Conservation (phyloP, 345 rosid species). For the Orychophragmus violaceus region DNA sequence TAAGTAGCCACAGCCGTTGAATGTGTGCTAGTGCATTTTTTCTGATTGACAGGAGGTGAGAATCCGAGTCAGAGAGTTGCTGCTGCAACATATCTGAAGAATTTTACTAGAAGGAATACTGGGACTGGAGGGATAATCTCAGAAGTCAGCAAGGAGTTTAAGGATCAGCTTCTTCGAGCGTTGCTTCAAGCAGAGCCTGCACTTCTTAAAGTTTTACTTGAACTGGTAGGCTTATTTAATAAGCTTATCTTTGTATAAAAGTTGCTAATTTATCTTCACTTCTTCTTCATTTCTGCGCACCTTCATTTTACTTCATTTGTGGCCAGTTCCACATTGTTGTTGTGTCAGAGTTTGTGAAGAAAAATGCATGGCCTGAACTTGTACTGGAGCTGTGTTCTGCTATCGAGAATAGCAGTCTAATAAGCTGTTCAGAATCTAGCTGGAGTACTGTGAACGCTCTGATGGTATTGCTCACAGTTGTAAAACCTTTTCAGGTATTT, state of each 20-base stretch:
- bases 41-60: constrained; percentile 43
- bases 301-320: constrained; percentile 5
- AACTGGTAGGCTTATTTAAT: constrained; percentile 43
- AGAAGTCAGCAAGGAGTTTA: constrained; percentile 60
- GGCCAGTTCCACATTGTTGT: constrained; percentile 58
- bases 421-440: constrained; percentile 32
- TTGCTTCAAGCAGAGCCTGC: constrained; percentile 54
- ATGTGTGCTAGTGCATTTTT: neutral
- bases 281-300: constrained; percentile 2
- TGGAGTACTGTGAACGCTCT: constrained; percentile 61
- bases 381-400: constrained; percentile 56
- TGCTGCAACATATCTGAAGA: constrained; percentile 76
- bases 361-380: constrained; percentile 75
- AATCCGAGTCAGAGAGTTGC: constrained; percentile 58
- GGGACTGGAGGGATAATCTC: constrained; percentile 30
- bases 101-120: constrained; percentile 48
- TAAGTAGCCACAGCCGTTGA: neutral
- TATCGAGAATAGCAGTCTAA: constrained; percentile 50
- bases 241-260: neutral
- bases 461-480: constrained; percentile 52
- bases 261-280: neutral
- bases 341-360: constrained; percentile 59
- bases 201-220: constrained; percentile 73
- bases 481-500: constrained; percentile 80
- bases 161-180: constrained; percentile 59